Conservation (phyloP, 352 stramenopile genomes). For the Globisporangium spiculum region DNA sequence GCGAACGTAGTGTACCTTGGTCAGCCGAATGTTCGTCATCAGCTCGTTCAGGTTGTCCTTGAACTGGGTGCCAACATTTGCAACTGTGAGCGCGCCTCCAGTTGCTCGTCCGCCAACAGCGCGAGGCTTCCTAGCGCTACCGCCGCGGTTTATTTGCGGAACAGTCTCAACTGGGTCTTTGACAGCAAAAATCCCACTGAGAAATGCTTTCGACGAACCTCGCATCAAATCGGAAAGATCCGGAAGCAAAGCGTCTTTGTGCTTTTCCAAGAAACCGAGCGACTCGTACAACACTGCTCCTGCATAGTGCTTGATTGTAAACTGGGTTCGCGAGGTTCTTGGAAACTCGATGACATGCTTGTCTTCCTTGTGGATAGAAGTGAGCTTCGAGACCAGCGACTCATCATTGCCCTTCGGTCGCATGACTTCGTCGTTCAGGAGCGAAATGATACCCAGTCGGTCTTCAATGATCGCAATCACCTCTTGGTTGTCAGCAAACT, state of each 20-base stretch:
- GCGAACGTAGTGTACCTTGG: conserved; percentile 97
- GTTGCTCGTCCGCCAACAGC: conserved; percentile 30
- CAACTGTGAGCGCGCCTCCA: conserved; percentile 48
- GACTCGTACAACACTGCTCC: conserved; percentile 91
- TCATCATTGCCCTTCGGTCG: conserved; percentile 85
- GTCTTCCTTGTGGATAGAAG: conserved; percentile 76
- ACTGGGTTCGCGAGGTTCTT: conserved; percentile 75
- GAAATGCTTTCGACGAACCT: conserved; percentile 58
- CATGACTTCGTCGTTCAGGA: conserved; percentile 90
- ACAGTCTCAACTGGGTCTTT: conserved; percentile 20
- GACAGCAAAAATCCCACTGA: conserved; percentile 51
- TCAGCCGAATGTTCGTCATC: conserved; percentile 92
- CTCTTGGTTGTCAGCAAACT: conserved; percentile 89
- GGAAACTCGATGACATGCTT: conserved; percentile 77
- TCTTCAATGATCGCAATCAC: conserved; percentile 88
- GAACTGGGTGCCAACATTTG: conserved; percentile 79
- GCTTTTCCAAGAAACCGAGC: conserved; percentile 93
- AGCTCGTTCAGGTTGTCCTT: conserved; percentile 92
- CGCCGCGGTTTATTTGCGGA: conserved; percentile 9
- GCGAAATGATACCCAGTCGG: conserved; percentile 83
- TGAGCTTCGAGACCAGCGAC: conserved; percentile 73
- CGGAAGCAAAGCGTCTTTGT: conserved; percentile 93
- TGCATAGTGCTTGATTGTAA: conserved; percentile 94
- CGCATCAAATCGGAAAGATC: conserved; percentile 89
- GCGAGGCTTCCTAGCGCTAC: conserved; percentile 24